A percentile compares a stretch with the other conserved stretches of the same genome.
phyloP scores from a whole-genome alignment of 306 rosid genomes.

The Trifolium fragiferum region DNA sequence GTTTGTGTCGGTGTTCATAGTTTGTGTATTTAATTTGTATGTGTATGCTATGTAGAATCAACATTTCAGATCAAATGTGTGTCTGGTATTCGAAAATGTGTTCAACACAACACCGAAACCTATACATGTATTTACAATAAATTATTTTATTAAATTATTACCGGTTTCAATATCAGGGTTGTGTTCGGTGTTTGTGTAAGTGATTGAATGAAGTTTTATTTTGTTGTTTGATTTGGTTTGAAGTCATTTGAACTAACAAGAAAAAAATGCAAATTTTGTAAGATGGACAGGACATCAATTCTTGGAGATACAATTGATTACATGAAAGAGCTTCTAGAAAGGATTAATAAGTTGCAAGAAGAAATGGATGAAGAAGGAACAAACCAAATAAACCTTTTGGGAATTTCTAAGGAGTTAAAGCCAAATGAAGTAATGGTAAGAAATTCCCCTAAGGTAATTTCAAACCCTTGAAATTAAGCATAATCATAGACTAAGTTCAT shows the following conservation, averaged over 20 bases:
- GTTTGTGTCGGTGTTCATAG: no score
- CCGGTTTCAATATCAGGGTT: not conserved
- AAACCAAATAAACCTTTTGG: constrained; percentile 55
- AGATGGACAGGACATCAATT: constrained; percentile 99
- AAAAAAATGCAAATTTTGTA: constrained; percentile 23
- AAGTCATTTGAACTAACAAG: constrained; percentile 29
- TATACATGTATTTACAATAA: no score
- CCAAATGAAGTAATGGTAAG: constrained; percentile 73
- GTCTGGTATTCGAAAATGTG: not conserved
- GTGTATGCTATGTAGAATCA: not conserved
- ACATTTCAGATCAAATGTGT: not conserved
- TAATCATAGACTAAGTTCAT: constrained; percentile 13
- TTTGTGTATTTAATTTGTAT: not conserved
- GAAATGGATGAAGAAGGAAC: constrained; percentile 58
- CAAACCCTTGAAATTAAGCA: constrained; percentile 21
- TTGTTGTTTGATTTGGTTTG: constrained; percentile 30
- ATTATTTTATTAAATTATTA: no score
- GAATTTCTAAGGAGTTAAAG: constrained; percentile 67
- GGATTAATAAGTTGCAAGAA: constrained; percentile 81
- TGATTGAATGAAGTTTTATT: not conserved
- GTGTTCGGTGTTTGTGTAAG: not conserved
- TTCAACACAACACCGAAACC: not conserved
- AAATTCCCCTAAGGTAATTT: constrained; percentile 91
- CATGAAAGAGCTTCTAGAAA: constrained; percentile 92
- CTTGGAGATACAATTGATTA: constrained; percentile 98